These are phyloP conservation scores for Fraxinus pennsylvanica DNA, from an alignment of 257 asterid genomes.

Conservation along the genomic window DNA sequence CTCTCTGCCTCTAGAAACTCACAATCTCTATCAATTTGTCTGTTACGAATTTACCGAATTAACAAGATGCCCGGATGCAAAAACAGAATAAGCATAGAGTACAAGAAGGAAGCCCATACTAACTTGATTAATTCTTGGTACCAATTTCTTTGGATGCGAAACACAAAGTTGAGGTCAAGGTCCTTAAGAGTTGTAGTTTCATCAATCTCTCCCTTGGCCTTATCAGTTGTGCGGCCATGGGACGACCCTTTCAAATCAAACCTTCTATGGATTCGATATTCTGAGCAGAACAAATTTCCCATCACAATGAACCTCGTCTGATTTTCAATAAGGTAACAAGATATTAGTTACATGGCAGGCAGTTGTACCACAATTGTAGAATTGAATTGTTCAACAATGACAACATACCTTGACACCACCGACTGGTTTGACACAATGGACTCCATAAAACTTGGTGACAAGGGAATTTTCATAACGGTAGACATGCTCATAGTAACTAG, in stretches of 20 bases:
- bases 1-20: conserved; percentile 81
- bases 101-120: conserved; percentile 29
- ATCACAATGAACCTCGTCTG: conserved; percentile 93
- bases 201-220: conserved; percentile 74
- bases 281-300: conserved; percentile 96
- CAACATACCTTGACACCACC: conserved; percentile 60
- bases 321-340: neutral
- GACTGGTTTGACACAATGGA: conserved; percentile 71
- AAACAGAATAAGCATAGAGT: neutral
- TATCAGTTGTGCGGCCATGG: conserved; percentile 81
- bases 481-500: conserved; percentile 62
- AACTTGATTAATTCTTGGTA: conserved; percentile 85
- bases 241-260: conserved; percentile 95
- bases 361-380: neutral
- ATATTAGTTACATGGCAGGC: conserved; percentile 16
- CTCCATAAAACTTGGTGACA: conserved; percentile 70
- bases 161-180: conserved; percentile 71
- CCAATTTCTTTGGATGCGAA: conserved; percentile 73
- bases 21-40: conserved; percentile 87
- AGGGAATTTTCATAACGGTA: conserved; percentile 60
- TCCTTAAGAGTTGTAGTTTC: conserved; percentile 93
- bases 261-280: conserved; percentile 80
- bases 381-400: neutral
- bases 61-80: neutral
- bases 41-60: conserved; percentile 30